Conservation (phyloP, 129 eudicot species). For the Oenanthe sinensis region DNA sequence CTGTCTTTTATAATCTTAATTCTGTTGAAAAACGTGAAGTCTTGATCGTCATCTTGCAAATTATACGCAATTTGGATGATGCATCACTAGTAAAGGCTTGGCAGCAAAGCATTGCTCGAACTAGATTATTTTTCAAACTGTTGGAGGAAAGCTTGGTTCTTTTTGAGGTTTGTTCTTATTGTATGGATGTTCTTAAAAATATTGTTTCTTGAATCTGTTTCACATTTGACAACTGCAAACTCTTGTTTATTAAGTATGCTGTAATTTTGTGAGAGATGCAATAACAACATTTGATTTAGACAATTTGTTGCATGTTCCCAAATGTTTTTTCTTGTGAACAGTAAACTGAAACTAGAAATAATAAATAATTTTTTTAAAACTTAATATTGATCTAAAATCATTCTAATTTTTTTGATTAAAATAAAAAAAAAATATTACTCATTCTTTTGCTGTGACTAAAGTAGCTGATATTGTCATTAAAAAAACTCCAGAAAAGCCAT, state of each 20-base stretch:
- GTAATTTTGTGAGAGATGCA: background rate
- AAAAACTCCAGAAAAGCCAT: background rate
- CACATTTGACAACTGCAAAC: background rate
- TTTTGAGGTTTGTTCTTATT: conserved; percentile 57
- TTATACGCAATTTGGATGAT: conserved; percentile 89
- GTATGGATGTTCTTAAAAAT: background rate
- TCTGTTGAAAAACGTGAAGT: conserved; percentile 94
- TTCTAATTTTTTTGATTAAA: background rate
- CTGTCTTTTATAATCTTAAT: conserved; percentile 89
- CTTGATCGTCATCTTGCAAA: conserved; percentile 80
- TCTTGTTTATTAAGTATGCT: background rate
- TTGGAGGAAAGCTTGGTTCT: conserved; percentile 83
- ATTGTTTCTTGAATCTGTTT: background rate
- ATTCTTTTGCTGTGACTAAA: background rate
- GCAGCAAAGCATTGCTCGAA: conserved; percentile 94
- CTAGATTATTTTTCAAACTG: conserved; percentile 88
- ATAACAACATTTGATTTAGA: background rate
- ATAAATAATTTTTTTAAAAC: background rate
- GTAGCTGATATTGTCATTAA: background rate
- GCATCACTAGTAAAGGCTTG: conserved; percentile 87
- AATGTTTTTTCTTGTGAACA: background rate
- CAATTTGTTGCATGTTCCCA: background rate
- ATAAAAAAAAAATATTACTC: background rate
- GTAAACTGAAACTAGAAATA: background rate
- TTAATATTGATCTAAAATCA: background rate